These are phyloP conservation scores for Aurantiochytrium sp. DNA, from an alignment of 108 stramenopile genomes.

Conservation along the genomic window DNA sequence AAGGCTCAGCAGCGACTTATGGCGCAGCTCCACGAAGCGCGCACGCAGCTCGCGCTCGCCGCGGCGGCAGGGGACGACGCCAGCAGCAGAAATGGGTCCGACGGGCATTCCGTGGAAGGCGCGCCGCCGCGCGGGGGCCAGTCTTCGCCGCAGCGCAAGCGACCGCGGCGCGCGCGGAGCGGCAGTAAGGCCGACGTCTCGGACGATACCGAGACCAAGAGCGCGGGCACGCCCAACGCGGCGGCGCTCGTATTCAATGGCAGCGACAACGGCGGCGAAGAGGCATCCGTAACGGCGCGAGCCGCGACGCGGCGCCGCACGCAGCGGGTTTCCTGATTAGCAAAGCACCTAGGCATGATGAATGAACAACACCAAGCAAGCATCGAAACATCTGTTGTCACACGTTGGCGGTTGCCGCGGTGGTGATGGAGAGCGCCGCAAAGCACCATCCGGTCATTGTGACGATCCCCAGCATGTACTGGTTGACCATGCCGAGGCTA, in stretches of 20 bases:
- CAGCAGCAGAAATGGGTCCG: no score
- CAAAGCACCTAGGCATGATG: not conserved
- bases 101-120: no score
- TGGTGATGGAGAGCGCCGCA: not conserved
- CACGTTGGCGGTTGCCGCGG: no score
- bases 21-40: not conserved
- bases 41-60: not conserved
- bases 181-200: not conserved
- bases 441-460: not conserved
- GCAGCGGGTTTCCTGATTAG: not conserved
- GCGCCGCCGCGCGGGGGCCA: no score
- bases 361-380: no score
- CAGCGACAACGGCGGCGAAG: no score
- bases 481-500: not conserved
- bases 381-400: no score
- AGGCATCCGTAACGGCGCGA: not conserved
- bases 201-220: not conserved
- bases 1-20: not conserved
- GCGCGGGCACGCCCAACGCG: not conserved
- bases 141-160: not conserved
- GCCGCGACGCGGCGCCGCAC: not conserved
- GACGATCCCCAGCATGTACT: not conserved
- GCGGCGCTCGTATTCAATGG: no score
- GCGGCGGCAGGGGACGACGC: no score
- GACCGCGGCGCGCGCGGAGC: not conserved